Conservation (phyloP, 805 yeast genomes). For the Wickerhamomyces rabaulensis region DNA sequence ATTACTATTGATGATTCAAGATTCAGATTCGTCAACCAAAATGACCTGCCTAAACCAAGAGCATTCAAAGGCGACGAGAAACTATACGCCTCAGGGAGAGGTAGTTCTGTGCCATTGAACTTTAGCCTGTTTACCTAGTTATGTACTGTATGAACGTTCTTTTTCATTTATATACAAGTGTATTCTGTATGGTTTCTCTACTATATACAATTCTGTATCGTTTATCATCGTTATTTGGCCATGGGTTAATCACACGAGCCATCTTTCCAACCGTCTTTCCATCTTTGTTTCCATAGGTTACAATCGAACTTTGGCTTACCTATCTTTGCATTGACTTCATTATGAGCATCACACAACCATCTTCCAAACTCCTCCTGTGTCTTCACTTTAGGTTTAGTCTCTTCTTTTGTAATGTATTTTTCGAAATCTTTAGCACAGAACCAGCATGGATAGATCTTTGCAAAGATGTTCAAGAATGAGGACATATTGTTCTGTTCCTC, state of each 20-base stretch:
- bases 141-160: background rate
- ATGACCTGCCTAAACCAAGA: conserved; percentile 84
- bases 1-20: conserved; percentile 36
- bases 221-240: background rate
- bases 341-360: conserved; percentile 96
- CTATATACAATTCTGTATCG: background rate
- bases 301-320: conserved; percentile 89
- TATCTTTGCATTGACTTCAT: conserved; percentile 79
- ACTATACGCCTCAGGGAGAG: conserved; percentile 91
- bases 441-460: conserved; percentile 89
- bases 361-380: conserved; percentile 75
- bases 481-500: conserved; percentile 67
- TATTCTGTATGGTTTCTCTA: too few species aligned
- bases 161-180: background rate
- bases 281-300: conserved; percentile 83
- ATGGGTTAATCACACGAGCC: conserved; percentile 38
- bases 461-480: conserved; percentile 63
- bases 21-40: conserved; percentile 38
- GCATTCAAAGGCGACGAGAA: conserved; percentile 65
- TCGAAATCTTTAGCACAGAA: conserved; percentile 86
- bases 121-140: conserved; percentile 28
- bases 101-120: conserved; percentile 83
- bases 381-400: conserved; percentile 48
- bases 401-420: conserved; percentile 43
- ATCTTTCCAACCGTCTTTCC: conserved; percentile 90